phyloP scores from a whole-genome alignment of 2,329 filamentous ascomycete genomes.

The Aspergillus tanneri region DNA sequence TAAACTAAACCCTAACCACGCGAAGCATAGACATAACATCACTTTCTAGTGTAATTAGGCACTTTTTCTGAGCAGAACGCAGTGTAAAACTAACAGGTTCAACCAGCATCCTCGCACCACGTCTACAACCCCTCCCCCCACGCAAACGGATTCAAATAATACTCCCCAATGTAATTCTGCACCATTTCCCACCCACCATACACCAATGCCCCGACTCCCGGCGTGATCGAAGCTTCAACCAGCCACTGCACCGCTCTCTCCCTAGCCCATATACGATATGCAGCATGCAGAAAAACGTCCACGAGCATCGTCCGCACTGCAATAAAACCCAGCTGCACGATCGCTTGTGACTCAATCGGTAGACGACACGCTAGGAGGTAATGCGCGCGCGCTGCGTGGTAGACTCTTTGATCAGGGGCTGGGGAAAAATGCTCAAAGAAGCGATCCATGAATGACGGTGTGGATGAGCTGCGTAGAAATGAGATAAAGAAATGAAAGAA shows the following conservation, averaged over 20 bases:
- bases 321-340: neutral
- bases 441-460: neutral
- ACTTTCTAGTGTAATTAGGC: no score
- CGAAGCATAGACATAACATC: no score
- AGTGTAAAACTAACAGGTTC: no score
- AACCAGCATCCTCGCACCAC: no score
- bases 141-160: conserved; percentile 1
- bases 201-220: neutral
- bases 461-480: neutral
- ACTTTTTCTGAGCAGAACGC: no score
- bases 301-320: neutral
- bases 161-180: neutral
- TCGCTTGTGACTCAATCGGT: neutral
- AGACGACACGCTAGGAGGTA: neutral
- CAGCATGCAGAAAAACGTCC: neutral
- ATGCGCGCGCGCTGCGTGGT: neutral
- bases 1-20: no score
- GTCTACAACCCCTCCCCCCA: conserved; percentile 4
- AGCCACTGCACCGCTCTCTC: neutral
- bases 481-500: no score
- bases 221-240: neutral
- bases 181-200: neutral
- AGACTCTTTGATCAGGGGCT: neutral
- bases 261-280: neutral
- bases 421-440: neutral